phyloP scores from a whole-genome alignment of 2,329 filamentous ascomycete genomes.

The Salinomyces thailandicus region DNA sequence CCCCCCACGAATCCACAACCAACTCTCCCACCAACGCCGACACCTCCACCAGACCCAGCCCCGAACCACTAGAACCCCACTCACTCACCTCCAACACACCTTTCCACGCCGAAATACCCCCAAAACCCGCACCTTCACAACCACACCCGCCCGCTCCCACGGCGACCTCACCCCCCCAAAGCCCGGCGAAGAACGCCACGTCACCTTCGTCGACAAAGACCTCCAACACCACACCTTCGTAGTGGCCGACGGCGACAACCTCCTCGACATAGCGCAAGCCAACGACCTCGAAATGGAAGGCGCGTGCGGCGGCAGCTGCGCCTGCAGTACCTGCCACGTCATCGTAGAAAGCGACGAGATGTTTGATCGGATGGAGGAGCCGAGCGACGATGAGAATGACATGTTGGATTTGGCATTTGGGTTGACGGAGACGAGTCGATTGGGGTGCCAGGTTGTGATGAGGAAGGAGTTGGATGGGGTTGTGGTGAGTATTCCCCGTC shows the following conservation, averaged over 20 bases:
- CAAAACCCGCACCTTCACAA: conserved; percentile 27
- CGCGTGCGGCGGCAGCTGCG: conserved; percentile 87
- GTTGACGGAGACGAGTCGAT: conserved; percentile 68
- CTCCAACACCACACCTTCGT: conserved; percentile 63
- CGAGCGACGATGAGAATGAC: conserved; percentile 54
- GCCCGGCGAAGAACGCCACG: conserved; percentile 78
- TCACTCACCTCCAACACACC: background rate
- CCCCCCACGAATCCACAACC: background rate
- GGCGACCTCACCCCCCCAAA: conserved; percentile 76
- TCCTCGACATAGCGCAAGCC: conserved; percentile 85
- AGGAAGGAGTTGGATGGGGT: conserved; percentile 79
- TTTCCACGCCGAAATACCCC: background rate
- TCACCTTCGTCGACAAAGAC: conserved; percentile 93
- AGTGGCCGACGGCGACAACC: conserved; percentile 78
- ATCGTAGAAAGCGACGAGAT: conserved; percentile 64
- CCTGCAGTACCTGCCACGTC: conserved; percentile 87
- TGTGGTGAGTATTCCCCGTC: conserved; percentile 46
- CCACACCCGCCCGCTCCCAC: conserved; percentile 51
- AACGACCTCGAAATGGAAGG: conserved; percentile 97
- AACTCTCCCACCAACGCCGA: background rate
- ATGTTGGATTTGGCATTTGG: conserved; percentile 89
- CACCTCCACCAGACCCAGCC: background rate
- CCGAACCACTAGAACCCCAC: too few species aligned
- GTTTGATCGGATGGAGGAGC: conserved; percentile 35
- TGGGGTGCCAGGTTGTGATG: conserved; percentile 91